A percentile compares a stretch with the other conserved stretches of the same genome.
Evolutionary conservation across 768 basidiomycete species (phyloP).

Genomic region (Rubroboletus pulcherrimus): DNA sequence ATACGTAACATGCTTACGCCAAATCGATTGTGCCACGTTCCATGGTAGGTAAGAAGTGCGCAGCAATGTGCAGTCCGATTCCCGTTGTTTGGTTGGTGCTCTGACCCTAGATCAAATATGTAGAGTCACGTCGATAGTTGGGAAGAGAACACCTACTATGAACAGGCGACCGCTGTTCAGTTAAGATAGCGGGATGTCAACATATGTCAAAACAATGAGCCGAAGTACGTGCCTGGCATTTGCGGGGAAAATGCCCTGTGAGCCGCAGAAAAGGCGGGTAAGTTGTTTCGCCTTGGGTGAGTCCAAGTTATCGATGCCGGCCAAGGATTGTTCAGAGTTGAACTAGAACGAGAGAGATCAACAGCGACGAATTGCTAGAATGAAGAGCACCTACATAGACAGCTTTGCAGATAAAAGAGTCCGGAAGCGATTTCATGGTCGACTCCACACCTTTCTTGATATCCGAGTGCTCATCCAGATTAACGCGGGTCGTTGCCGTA

Average conservation of each 20-base stretch:
- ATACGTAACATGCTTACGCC: conserved; percentile 46
- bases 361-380: neutral
- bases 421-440: conserved; percentile 8
- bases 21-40: conserved; percentile 91
- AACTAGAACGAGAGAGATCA: conserved; percentile 6
- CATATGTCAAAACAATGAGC: neutral
- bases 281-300: neutral
- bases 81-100: conserved; percentile 91
- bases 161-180: conserved; percentile 10
- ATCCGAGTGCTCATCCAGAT: neutral
- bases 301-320: neutral
- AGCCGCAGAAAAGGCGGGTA: neutral
- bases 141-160: conserved; percentile 3
- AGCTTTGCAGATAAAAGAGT: conserved; percentile 6
- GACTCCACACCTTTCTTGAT: conserved; percentile 7
- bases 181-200: neutral
- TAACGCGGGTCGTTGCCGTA: conserved; percentile 1
- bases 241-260: conserved; percentile 6
- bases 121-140: neutral
- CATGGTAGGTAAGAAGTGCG: conserved; percentile 91
- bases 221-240: neutral
- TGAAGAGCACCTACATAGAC: conserved; percentile 2
- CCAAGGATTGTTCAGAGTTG: conserved; percentile 7
- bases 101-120: conserved; percentile 55
- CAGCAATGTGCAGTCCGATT: conserved; percentile 54